These are phyloP conservation scores for Coemansia sp. DNA, from an alignment of 192 early-diverging fungal species.

Conservation along the genomic window DNA sequence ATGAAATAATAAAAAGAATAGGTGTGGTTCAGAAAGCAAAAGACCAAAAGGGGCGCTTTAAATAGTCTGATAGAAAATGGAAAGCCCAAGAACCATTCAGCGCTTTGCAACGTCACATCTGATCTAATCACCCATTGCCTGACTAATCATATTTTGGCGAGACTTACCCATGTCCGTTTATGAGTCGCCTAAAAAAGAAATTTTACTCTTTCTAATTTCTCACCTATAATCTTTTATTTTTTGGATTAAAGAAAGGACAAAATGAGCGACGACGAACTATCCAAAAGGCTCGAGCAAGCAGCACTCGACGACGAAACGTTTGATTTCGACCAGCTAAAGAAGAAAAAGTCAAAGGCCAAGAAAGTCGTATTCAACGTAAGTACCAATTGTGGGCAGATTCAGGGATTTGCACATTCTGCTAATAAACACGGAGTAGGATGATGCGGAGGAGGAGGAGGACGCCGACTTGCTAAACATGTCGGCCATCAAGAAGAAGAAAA, in stretches of 20 bases:
- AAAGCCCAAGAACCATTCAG: too few relatives aligned
- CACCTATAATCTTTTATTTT: not conserved
- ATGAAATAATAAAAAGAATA: constrained; percentile 8
- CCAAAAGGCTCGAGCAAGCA: constrained; percentile 19
- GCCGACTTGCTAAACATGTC: constrained; percentile 35
- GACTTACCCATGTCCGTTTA: not conserved
- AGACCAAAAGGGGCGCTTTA: too few relatives aligned
- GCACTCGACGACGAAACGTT: constrained; percentile 9
- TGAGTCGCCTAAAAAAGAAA: not conserved
- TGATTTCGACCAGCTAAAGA: constrained; percentile 45
- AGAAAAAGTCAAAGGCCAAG: constrained; percentile 55
- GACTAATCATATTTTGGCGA: not conserved
- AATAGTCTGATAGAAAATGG: too few relatives aligned
- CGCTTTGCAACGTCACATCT: constrained; percentile 1
- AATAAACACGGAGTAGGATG: constrained; percentile 19
- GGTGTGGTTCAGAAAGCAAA: not conserved
- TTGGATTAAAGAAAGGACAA: not conserved
- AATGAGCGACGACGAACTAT: constrained; percentile 44
- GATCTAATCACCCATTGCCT: not conserved
- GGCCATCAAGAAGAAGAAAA: constrained; percentile 60
- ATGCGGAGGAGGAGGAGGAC: constrained; percentile 38
- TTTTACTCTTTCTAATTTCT: constrained; percentile 2
- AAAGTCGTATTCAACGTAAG: constrained; percentile 49
- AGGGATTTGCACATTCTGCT: not conserved
- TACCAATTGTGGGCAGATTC: not conserved